Base-by-base conservation (phyloP, 345 rosid species). In the Laguncularia racemosa region DNA sequence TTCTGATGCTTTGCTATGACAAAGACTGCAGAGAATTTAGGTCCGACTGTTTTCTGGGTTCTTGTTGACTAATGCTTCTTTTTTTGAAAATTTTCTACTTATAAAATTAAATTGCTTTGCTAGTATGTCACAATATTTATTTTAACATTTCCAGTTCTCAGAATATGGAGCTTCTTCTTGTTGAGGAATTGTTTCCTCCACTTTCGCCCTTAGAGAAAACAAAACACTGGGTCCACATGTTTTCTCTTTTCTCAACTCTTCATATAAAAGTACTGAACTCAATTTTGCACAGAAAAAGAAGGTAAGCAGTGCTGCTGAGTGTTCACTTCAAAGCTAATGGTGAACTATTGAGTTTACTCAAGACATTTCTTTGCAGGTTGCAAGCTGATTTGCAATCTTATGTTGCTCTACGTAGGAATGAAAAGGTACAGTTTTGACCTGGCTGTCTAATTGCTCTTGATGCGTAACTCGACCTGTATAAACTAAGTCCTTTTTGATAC, bases 11-110 rank as follows among this genome's bases (percentile, higher is more conserved):
- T 52, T 84, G 80, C 65, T 81, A 73, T 61, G 88, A 84, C 62
- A 84, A 83, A 76, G 86, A 82, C 74, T 84, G 82, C 65, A 78
- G 79, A 68, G 91, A 84, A 56, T 83, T 85, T 73, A 81, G 87
- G 96, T 88, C 52, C 57, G 76, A 33, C 40, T 33, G 40, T 33
- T 33, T 10, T 33, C 40, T 33, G 6, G 40, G 40, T 33, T 9
- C 40, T 33, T 3, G 40, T 33, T 33, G 40, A 33, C 40, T 33
- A 3, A 33, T 33, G 40, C 40, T 33, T 7, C 7, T 33, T 33
- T 33, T 33, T 33, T 48, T 59, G 20, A 71, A 49, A 51, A 57
- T 67, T 64, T 56, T 18, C 26, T 18, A 63, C 66, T 26, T 40
- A 10, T 40, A 59, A 19, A 3, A 12, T 23, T 26, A 64, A 46